phyloP scores from a whole-genome alignment of 108 stramenopile species.

The Skeletonema grethae region DNA sequence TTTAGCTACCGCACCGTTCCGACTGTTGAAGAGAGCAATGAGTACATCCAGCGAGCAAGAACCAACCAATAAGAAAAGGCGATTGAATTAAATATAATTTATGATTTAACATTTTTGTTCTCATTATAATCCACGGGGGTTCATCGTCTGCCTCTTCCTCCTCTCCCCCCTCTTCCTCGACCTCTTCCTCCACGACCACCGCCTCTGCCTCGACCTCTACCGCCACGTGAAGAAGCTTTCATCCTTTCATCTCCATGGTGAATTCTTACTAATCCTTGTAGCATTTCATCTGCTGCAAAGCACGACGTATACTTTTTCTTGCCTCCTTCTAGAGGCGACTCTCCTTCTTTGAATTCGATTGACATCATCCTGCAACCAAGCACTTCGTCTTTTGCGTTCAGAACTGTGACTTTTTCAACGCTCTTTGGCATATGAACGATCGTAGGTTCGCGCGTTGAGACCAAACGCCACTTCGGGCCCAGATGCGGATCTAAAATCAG shows the following conservation, averaged over 20 bases:
- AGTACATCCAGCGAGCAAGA: not conserved
- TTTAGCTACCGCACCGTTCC: slow-evolving; percentile 4
- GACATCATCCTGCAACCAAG: slow-evolving; percentile 69
- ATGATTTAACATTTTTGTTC: not conserved
- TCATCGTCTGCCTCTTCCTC: slow-evolving; percentile 19
- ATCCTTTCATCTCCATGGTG: slow-evolving; percentile 80
- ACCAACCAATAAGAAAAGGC: slow-evolving; percentile 17
- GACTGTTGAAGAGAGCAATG: slow-evolving; percentile 1
- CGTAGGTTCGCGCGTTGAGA: slow-evolving; percentile 38
- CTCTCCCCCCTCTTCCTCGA: slow-evolving; percentile 48
- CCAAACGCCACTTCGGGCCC: slow-evolving; percentile 85
- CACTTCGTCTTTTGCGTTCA: slow-evolving; percentile 75
- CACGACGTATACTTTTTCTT: slow-evolving; percentile 62
- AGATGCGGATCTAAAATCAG: slow-evolving; percentile 83
- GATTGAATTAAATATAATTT: slow-evolving; percentile 14
- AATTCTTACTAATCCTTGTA: slow-evolving; percentile 68
- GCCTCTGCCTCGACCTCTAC: slow-evolving; percentile 59
- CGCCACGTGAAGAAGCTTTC: slow-evolving; percentile 43
- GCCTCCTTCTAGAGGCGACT: slow-evolving; percentile 67
- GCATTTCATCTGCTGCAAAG: slow-evolving; percentile 72
- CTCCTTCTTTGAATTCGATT: slow-evolving; percentile 80
- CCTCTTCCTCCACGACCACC: slow-evolving; percentile 66
- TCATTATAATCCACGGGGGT: not conserved
- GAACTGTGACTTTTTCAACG: slow-evolving; percentile 76
- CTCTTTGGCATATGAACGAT: slow-evolving; percentile 63